Evolutionary conservation across 202 grass and related monocot species (phyloP), one percentile per base, ranked within the genome.

Genomic region (Zizania palustris): DNA sequence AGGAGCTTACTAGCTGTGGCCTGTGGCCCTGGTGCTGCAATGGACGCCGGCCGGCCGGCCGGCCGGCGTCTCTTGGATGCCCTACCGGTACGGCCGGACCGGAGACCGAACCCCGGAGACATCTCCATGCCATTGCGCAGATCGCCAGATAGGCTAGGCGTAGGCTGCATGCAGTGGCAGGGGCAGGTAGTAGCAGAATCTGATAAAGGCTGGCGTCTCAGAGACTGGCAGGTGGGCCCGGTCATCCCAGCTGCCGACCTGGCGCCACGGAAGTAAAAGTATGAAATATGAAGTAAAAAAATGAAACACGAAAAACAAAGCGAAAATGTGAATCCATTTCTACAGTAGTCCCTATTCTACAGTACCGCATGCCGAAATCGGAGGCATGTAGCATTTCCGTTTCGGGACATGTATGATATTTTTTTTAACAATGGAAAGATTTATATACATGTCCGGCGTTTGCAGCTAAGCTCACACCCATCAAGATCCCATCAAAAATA

Each of bases 161-260:
- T 77, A 65, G 56, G 65, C 45, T 28, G 15, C n/a, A 48, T 7
- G 28, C 45, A n/a, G 50, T 19, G 51, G 51, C 51, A 55, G 51
- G 51, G n/a, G 51, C 51, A 55, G n/a, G 16, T 8, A 18, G 51
- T 67, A 78, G 66, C 33, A 79, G 75, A 66, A 73, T 79, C 82
- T 60, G 60, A 42, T 16, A 18, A 18, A 67, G 36, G 18, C 45
- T 65, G 51, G 45, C 4, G 1, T 4, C 82, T 78, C 49, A 22
- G 39, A 66, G 1, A 2, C 82, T 78, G 49, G 18, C 48, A 67
- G 9, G 50, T 79, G 60, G 67, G 35, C 9, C 53, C 2, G 3
- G 22, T 0, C 11, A 7, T 16, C n/a, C 28, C 69, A 43, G 33
- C 0, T 10, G 67, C 36, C 40, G 59, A 66, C 68, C 33, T 59